Evolutionary conservation across 495 filamentous ascomycete genomes (phyloP), one percentile per base, ranked within the genome.

Genomic region (Aspergillus bertholletiae): DNA sequence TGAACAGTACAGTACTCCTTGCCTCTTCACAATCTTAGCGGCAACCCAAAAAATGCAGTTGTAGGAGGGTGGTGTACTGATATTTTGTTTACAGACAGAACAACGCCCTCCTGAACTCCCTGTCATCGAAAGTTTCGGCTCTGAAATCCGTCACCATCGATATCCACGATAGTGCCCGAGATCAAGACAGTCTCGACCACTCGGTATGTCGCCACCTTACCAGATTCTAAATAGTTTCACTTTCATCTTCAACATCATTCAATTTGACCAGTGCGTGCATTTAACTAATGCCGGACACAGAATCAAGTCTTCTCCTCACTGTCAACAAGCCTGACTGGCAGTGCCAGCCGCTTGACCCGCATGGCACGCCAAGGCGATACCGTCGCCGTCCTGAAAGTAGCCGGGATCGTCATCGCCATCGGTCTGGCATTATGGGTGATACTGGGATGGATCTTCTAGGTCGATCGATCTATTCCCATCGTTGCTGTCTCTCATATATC

Each of bases 91-190:
- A 15, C 63, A 86, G 84, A 71, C 94, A 98, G 74, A 98, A 98
- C 75, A 96, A 96, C 74, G 86, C 89, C 63, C 92, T 94, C 67
- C 88, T 98, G 47, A 86, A 91, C 62, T 92, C 95, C 63, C 87
- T 98, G 21, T 86, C 89, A 15, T 79, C 81, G 23, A 98, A 98
- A 71, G 90, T 97, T 27, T 89, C 89, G 41, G 90, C 91, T 30
- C 81, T 98, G 49, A 92, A 92, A 63, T 86, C 86, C 59, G 91
- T 98, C n/a, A 98, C 94, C n/a, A 84, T 97, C 41, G 90, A 97
- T 74, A 98, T 98, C 67, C 96, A 97, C 75, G 92, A 97, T 74
- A 88, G 92, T 66, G 94, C 94, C 35, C 81, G 89, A 35, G 83
- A 87, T 62, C 92, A 96, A 64, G 83, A 87, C 49, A 80, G 94